A percentile compares a stretch with the other conserved stretches of the same genome.
Conservation (phyloP, 192 early-diverging fungal species). For the Phlyctochytrium arcticum region DNA sequence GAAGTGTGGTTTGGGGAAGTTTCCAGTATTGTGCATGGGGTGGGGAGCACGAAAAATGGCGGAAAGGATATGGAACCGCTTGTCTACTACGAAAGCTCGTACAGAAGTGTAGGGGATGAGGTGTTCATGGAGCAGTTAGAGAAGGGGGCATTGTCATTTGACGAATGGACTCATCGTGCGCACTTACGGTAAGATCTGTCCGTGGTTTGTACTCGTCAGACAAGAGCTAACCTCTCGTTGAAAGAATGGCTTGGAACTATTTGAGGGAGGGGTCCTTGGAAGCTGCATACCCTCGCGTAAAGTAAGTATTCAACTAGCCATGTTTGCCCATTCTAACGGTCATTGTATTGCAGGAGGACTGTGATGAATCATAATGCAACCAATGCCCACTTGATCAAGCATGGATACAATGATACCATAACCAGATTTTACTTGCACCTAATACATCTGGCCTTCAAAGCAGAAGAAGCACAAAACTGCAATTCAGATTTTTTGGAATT, state of each 20-base stretch:
- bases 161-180: slow-evolving; percentile 38
- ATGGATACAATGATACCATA: slow-evolving; percentile 40
- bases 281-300: slow-evolving; percentile 15
- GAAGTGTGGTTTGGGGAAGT: slow-evolving; percentile 61
- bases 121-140: slow-evolving; percentile 36
- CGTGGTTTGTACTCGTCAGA: background rate
- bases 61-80: slow-evolving; percentile 26
- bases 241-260: slow-evolving; percentile 41
- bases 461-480: background rate
- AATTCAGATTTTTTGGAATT: slow-evolving; percentile 29
- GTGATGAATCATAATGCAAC: slow-evolving; percentile 25
- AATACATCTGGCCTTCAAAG: slow-evolving; percentile 16
- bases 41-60: slow-evolving; percentile 29
- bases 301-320: no score
- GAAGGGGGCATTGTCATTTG: slow-evolving; percentile 22
- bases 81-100: slow-evolving; percentile 31
- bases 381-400: slow-evolving; percentile 20
- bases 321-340: no score
- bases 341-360: slow-evolving; percentile 16
- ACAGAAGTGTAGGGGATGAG: slow-evolving; percentile 32
- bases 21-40: slow-evolving; percentile 49
- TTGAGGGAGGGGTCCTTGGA: slow-evolving; percentile 13
- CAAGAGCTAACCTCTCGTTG: background rate
- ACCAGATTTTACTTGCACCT: slow-evolving; percentile 30
- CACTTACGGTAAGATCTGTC: slow-evolving; percentile 16